phyloP scores from a whole-genome alignment of 169 alveolate species.

The Cryptosporidium baileyi region DNA sequence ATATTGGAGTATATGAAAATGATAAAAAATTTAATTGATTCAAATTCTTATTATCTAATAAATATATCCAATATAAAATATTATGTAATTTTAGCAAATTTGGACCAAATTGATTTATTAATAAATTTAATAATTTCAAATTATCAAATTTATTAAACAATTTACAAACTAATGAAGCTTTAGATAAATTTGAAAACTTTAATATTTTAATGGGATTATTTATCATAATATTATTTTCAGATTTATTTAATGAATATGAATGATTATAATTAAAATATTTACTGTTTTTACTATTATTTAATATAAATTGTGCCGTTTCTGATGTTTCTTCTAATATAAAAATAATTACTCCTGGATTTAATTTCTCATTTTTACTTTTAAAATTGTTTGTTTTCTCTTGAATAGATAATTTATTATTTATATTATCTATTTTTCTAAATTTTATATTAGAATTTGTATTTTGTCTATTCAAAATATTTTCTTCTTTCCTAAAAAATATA shows the following conservation, averaged over 20 bases:
- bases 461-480: neutral
- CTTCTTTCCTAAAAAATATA: neutral
- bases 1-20: constrained; percentile 32
- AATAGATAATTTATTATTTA: neutral
- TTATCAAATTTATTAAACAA: constrained; percentile 6
- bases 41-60: neutral
- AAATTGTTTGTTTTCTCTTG: neutral
- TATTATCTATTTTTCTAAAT: neutral
- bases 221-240: neutral
- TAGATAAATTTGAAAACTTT: neutral
- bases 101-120: constrained; percentile 45
- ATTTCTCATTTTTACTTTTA: neutral
- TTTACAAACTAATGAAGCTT: constrained; percentile 27
- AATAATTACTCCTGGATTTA: constrained; percentile 46
- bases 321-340: constrained; percentile 54
- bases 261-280: constrained; percentile 3
- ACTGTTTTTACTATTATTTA: constrained; percentile 7
- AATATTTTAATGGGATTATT: constrained; percentile 21
- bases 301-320: constrained; percentile 28
- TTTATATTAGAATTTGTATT: neutral
- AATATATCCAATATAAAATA: constrained; percentile 33
- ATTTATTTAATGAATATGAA: constrained; percentile 12
- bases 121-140: neutral
- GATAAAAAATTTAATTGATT: neutral
- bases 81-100: constrained; percentile 24